Base-by-base conservation (phyloP, 805 yeast species). In the Suhomyces emberorum region DNA sequence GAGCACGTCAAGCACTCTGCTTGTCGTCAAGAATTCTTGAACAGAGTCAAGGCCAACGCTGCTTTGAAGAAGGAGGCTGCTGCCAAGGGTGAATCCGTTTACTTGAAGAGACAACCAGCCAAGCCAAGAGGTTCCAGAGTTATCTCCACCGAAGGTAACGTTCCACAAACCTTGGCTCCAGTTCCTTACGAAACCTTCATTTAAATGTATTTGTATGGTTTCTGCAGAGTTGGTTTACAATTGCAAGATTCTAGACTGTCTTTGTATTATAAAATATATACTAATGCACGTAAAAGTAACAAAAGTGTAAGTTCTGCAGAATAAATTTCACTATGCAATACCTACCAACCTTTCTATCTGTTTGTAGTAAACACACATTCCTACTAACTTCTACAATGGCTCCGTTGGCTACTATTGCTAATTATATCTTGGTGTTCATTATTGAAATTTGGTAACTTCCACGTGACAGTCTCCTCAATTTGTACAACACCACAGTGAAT, bases 1-100 rank as follows among this genome's bases (percentile, higher is more conserved):
- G 98, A 93, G 82, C 98, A 93, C 79, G 77, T 93, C 68, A 89
- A 88, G 80, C 98, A 93, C 88, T 93, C 98, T 68, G 91, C 91
- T 79, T 93, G 98, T 83, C 91, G 98, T 79, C 86, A 86, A 73
- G 98, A 93, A 77, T 93, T 93, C 77, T 81, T 93, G 75, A 84
- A 86, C 83, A 88, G 98, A 81, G 98, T 93, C 66, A 91, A 89
- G 82, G 69, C 82, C 67, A 93, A 91, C 77, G 96, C 95, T 71
- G 93, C 87, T 59, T 80, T 79, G 79, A 84, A 82, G 78, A 72
- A 71, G 60, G 98, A 85, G 74, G 98, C 98, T 59, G 89, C 88
- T 81, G 89, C 84, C 56, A 75, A 83, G 70, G 98, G 98, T 72
- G 83, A 79, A 68, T 73, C 85, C 59, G 91, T 86, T 53, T 77